Evolutionary conservation across 176 grass and related monocot genomes (phyloP).

Genomic region (Hyparrhenia diplandra): DNA sequence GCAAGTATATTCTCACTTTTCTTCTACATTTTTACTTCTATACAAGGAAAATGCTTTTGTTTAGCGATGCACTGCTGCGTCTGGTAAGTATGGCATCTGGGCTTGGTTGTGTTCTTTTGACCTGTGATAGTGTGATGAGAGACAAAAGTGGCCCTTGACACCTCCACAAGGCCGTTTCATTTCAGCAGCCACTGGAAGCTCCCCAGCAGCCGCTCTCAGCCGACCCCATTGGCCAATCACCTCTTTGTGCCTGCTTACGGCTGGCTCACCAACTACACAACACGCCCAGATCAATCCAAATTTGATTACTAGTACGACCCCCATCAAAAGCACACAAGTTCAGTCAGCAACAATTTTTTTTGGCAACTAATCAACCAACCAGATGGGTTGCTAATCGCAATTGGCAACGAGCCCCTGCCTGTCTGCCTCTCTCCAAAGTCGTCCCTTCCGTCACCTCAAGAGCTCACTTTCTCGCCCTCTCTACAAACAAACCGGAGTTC

Average conservation of each 20-base stretch:
- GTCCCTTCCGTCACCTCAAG: constrained; percentile 56
- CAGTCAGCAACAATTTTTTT: no score
- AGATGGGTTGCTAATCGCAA: background rate
- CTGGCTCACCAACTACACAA: background rate
- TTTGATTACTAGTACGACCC: background rate
- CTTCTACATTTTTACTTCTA: no score
- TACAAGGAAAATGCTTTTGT: no score
- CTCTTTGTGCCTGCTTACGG: background rate
- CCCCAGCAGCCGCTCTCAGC: background rate
- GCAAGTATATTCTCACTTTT: background rate
- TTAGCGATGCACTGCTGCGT: no score
- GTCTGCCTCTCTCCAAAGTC: background rate
- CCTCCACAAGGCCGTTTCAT: constrained; percentile 25
- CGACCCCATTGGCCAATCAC: background rate
- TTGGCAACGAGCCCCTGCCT: background rate
- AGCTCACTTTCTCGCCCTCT: constrained; percentile 1
- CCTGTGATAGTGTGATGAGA: background rate
- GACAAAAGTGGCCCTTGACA: constrained; percentile 16
- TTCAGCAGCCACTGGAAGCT: background rate
- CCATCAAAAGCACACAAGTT: background rate
- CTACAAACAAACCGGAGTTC: no score
- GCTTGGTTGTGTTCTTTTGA: background rate
- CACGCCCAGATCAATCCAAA: background rate
- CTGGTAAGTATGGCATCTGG: background rate
- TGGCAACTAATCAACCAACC: background rate